phyloP scores from a whole-genome alignment of 257 asterid species.

The Ballota nigra region DNA sequence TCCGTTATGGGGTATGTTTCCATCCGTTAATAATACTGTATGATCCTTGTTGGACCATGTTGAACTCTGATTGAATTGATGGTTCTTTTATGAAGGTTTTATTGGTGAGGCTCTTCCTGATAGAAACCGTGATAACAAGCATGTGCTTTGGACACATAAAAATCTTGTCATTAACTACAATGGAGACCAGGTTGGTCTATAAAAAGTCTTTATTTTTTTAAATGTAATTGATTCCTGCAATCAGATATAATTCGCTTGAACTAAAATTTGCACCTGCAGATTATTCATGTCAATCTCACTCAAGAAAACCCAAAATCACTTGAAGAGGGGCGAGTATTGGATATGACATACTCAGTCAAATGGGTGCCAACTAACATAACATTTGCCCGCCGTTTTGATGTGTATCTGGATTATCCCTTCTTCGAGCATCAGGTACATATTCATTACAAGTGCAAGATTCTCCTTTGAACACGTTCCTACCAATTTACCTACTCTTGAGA shows the following conservation, averaged over 20 bases:
- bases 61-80: conserved; percentile 17
- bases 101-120: conserved; percentile 60
- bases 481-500: background rate
- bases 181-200: conserved; percentile 44
- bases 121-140: conserved; percentile 47
- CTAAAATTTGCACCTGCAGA: conserved; percentile 43
- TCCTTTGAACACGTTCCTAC: background rate
- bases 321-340: conserved; percentile 72
- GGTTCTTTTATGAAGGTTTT: conserved; percentile 42
- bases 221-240: background rate
- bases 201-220: background rate
- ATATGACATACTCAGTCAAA: conserved; percentile 88
- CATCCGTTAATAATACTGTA: background rate
- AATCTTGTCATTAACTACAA: conserved; percentile 53
- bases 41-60: background rate
- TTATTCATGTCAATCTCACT: conserved; percentile 92
- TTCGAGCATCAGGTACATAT: conserved; percentile 92
- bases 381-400: conserved; percentile 93
- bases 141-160: conserved; percentile 60
- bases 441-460: background rate
- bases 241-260: conserved; percentile 24
- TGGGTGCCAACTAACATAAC: conserved; percentile 79
- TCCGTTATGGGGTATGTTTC: conserved; percentile 91
- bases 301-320: conserved; percentile 80
- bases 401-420: conserved; percentile 93